Evolutionary conservation across 192 early-diverging fungal genomes (phyloP).

Genomic region (Diversispora epigaea): DNA sequence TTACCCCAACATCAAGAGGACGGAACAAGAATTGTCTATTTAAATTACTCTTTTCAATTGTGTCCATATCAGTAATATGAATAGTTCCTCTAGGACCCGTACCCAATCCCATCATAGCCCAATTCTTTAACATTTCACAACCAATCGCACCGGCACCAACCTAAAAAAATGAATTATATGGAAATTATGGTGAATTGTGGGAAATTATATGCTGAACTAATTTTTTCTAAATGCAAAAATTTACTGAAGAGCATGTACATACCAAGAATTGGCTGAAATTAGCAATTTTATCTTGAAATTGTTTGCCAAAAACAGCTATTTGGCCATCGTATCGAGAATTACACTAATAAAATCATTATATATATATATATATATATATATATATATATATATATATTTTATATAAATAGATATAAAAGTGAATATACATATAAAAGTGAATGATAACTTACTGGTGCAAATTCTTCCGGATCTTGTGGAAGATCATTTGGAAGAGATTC

Average conservation of each 20-base stretch:
- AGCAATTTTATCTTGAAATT: constrained; percentile 85
- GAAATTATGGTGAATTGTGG: background rate
- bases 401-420: background rate
- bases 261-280: constrained; percentile 90
- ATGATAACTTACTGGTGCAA: constrained; percentile 59
- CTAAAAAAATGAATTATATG: background rate
- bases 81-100: constrained; percentile 80
- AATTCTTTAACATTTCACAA: constrained; percentile 99
- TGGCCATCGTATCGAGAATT: constrained; percentile 95
- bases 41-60: constrained; percentile 98
- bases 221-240: background rate
- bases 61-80: constrained; percentile 98
- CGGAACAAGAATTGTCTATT: constrained; percentile 99
- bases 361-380: too few relatives aligned
- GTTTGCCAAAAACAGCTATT: constrained; percentile 91
- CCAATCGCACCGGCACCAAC: constrained; percentile 98
- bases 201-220: background rate
- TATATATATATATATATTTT: background rate
- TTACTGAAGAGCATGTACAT: background rate
- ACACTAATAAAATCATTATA: constrained; percentile 36
- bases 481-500: constrained; percentile 85
- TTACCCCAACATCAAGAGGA: constrained; percentile 70
- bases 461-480: constrained; percentile 66
- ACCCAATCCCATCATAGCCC: constrained; percentile 92
- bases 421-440: background rate